These are phyloP conservation scores for Zygnema circumcarinatum DNA, from an alignment of 139 green algal genomes.

Conservation along the genomic window DNA sequence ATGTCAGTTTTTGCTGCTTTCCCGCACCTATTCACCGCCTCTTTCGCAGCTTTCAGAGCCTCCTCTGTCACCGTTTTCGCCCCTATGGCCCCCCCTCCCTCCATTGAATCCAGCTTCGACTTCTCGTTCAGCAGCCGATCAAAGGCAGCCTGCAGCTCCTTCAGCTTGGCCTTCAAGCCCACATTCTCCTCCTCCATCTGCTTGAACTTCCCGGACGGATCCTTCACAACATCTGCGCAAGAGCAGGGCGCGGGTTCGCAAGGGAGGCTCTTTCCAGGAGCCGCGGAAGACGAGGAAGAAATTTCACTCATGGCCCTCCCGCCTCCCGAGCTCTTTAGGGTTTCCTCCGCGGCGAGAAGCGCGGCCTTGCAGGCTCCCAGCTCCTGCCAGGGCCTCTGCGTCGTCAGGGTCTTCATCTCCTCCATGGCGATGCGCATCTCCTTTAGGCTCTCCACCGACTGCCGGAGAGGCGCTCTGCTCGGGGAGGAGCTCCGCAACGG, in stretches of 20 bases:
- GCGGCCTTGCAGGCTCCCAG: background rate
- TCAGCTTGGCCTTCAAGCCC: background rate
- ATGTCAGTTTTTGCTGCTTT: background rate
- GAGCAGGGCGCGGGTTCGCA: background rate
- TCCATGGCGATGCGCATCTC: background rate
- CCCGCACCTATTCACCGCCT: background rate
- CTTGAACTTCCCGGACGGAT: background rate
- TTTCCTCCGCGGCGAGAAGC: no score
- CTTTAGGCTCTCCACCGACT: background rate
- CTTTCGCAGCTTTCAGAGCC: slow-evolving; percentile 14
- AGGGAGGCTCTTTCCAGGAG: background rate
- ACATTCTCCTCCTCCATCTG: background rate
- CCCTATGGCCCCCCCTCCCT: background rate
- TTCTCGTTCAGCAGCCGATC: slow-evolving; percentile 9
- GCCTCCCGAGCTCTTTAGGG: no score
- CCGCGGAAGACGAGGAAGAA: background rate
- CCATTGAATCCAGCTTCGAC: slow-evolving; percentile 22
- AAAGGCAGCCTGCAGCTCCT: background rate
- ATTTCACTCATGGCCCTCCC: background rate
- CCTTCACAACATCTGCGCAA: background rate
- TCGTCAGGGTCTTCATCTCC: background rate
- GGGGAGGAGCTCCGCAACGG: background rate
- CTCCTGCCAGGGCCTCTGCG: slow-evolving; percentile 5
- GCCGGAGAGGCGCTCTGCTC: background rate
- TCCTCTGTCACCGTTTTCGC: background rate